Conservation (phyloP, 2,329 filamentous ascomycete species). For the Diaporthe australafricana region DNA sequence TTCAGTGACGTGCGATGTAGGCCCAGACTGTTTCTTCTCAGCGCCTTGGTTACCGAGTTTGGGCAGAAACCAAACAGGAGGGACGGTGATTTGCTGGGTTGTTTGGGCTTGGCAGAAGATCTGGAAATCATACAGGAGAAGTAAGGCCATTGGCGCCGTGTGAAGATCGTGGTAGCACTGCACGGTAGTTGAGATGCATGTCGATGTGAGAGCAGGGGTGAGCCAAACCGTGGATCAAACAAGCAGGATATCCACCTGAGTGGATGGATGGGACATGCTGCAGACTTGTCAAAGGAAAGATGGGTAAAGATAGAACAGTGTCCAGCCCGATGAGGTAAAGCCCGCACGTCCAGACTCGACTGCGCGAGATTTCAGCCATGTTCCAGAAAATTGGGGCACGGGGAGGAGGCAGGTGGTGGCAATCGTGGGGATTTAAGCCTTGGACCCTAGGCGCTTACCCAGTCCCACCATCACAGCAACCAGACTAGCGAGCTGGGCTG, state of each 20-base stretch:
- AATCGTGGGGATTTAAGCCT: constrained; percentile 23
- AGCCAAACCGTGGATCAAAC: constrained; percentile 38
- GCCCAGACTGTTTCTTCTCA: background rate
- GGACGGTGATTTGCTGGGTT: background rate
- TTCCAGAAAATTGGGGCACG: constrained; percentile 32
- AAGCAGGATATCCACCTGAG: background rate
- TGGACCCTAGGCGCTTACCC: background rate
- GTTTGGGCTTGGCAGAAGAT: constrained; percentile 29
- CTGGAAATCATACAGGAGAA: constrained; percentile 30
- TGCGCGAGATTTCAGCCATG: constrained; percentile 14
- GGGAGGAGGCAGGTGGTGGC: background rate
- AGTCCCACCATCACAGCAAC: background rate
- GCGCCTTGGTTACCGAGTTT: constrained; percentile 14
- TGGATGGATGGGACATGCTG: too few relatives aligned
- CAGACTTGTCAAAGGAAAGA: background rate
- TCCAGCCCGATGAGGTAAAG: background rate
- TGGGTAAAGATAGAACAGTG: constrained; percentile 5
- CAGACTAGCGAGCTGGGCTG: background rate
- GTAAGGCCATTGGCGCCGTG: constrained; percentile 24
- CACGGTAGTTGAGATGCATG: constrained; percentile 15
- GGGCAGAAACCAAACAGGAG: constrained; percentile 30
- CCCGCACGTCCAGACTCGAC: constrained; percentile 13
- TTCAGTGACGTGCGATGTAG: constrained; percentile 13
- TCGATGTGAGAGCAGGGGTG: constrained; percentile 31
- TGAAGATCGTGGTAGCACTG: constrained; percentile 13